A percentile compares a stretch with the other conserved stretches of the same genome.
These are phyloP conservation scores for Pestalotiopsis fici DNA, from an alignment of 2,329 filamentous ascomycete species.

Conservation along the genomic window DNA sequence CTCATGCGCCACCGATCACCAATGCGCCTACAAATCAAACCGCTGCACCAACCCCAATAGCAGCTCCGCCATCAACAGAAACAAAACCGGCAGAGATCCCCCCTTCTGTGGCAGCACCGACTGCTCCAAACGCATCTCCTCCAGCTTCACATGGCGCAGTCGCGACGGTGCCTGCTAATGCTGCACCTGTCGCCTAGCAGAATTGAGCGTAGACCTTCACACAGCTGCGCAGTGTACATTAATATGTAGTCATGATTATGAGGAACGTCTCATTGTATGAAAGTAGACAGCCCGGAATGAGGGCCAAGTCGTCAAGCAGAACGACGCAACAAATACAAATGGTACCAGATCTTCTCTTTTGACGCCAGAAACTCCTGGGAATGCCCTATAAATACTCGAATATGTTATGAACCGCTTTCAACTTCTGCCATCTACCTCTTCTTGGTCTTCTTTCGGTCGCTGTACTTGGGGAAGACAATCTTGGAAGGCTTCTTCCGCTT, in stretches of 20 bases:
- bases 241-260: constrained; percentile 2
- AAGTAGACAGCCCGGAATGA: neutral
- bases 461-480: constrained; percentile 63
- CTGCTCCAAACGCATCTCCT: neutral
- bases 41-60: constrained; percentile 6
- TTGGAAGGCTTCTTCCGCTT: constrained; percentile 59
- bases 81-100: neutral
- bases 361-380: constrained; percentile 4
- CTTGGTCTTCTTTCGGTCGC: constrained; percentile 48
- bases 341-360: neutral
- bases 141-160: neutral
- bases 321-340: neutral
- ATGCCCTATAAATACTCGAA: constrained; percentile 1
- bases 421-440: constrained; percentile 21
- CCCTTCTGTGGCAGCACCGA: neutral
- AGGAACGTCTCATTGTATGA: constrained; percentile 4
- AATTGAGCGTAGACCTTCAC: neutral
- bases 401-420: neutral
- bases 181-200: neutral
- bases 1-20: neutral
- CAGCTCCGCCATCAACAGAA: neutral
- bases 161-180: neutral
- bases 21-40: neutral
- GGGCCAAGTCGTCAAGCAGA: neutral
- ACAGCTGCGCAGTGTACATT: neutral